phyloP scores from a whole-genome alignment of 331 rosid species.

The Quercus phellos region DNA sequence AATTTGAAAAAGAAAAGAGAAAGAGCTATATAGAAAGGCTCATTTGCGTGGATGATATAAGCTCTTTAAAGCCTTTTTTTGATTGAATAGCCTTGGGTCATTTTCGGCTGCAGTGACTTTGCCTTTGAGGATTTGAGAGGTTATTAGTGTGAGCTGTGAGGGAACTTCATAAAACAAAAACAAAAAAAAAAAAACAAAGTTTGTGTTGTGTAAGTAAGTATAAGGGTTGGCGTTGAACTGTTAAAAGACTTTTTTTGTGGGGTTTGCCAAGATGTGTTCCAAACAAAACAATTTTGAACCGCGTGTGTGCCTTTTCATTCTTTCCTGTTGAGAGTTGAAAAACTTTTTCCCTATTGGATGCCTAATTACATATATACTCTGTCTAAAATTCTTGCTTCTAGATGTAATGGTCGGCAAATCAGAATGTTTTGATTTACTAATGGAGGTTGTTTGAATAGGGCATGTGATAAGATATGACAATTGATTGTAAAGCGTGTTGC shows the following conservation, averaged over 20 bases:
- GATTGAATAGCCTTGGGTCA: neutral
- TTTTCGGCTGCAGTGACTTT: neutral
- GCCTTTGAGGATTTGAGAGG: slow-evolving; percentile 10
- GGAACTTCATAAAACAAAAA: too few relatives aligned
- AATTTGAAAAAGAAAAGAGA: neutral
- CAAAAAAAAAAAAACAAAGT: too few relatives aligned
- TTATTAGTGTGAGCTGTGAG: too few relatives aligned
- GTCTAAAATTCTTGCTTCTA: slow-evolving; percentile 19
- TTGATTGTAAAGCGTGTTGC: too few relatives aligned
- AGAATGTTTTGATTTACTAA: too few relatives aligned
- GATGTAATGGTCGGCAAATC: slow-evolving; percentile 21
- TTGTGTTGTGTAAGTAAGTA: neutral
- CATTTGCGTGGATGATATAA: slow-evolving; percentile 9
- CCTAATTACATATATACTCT: neutral
- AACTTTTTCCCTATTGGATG: slow-evolving; percentile 17
- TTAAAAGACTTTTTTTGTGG: slow-evolving; percentile 1
- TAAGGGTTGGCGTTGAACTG: neutral
- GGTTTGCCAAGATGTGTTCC: neutral
- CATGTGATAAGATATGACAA: too few relatives aligned
- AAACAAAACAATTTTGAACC: neutral
- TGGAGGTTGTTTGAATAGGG: too few relatives aligned
- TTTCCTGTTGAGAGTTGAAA: slow-evolving; percentile 6
- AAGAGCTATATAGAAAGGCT: too few relatives aligned
- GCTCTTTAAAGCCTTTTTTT: slow-evolving; percentile 1
- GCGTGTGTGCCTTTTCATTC: neutral